These are phyloP conservation scores for Kuraishia borneana DNA, from an alignment of 805 yeast genomes.

Conservation along the genomic window DNA sequence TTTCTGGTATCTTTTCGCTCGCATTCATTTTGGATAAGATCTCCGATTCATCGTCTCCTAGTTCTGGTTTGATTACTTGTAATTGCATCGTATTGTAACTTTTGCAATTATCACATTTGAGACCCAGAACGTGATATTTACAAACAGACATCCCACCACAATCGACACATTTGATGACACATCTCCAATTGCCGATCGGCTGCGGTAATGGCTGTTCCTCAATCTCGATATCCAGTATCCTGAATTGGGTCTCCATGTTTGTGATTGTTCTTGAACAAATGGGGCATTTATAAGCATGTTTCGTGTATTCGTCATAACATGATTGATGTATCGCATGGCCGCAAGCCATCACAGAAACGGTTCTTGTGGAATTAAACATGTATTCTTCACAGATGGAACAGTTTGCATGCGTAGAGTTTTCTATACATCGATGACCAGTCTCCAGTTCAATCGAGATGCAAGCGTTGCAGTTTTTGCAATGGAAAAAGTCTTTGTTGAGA, in stretches of 20 bases:
- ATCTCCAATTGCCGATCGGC: conserved; percentile 68
- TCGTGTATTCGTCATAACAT: conserved; percentile 75
- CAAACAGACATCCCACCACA: conserved; percentile 75
- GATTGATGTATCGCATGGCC: conserved; percentile 89
- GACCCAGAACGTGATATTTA: conserved; percentile 73
- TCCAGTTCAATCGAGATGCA: conserved; percentile 74
- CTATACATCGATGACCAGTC: conserved; percentile 73
- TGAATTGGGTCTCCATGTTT: conserved; percentile 81
- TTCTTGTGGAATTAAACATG: conserved; percentile 70
- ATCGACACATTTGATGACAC: conserved; percentile 73
- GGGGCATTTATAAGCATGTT: conserved; percentile 85
- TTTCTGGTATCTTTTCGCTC: conserved; percentile 1
- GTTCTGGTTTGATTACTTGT: conserved; percentile 56
- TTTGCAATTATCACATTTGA: conserved; percentile 77
- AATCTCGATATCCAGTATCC: conserved; percentile 80
- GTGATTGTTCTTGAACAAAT: conserved; percentile 75
- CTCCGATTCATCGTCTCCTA: conserved; percentile 13
- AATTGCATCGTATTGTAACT: conserved; percentile 80
- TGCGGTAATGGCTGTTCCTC: conserved; percentile 65
- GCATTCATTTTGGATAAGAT: conserved; percentile 4
- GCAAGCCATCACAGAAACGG: conserved; percentile 87
- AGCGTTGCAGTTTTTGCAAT: conserved; percentile 81
- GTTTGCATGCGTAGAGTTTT: conserved; percentile 78
- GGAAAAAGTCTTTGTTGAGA: conserved; percentile 80
- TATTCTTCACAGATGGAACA: conserved; percentile 92